Evolutionary conservation across 805 yeast species (phyloP).

Genomic region (Lachancea cidri): DNA sequence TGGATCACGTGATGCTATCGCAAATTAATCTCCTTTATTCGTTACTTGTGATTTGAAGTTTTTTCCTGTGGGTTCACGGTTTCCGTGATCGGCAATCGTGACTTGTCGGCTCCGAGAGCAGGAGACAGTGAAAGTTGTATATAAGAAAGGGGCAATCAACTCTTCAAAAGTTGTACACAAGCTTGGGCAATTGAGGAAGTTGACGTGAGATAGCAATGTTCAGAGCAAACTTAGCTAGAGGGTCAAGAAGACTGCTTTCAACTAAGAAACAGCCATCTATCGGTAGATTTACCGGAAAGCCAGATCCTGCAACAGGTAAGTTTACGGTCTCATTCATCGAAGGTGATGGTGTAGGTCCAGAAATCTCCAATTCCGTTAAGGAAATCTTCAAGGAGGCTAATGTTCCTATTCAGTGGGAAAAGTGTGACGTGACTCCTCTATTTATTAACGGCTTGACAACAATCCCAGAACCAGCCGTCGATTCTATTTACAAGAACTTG

Average conservation of each 20-base stretch:
- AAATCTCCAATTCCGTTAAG: conserved; percentile 91
- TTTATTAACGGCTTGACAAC: conserved; percentile 90
- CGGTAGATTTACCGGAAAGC: conserved; percentile 32
- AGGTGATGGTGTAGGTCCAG: conserved; percentile 98
- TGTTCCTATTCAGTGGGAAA: conserved; percentile 96
- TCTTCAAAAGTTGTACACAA: neutral
- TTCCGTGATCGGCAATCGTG: neutral
- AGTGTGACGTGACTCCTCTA: conserved; percentile 92
- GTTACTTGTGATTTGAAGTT: too few relatives aligned
- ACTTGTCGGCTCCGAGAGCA: neutral
- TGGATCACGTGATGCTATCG: too few relatives aligned
- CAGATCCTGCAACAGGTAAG: conserved; percentile 60
- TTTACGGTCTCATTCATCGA: conserved; percentile 93
- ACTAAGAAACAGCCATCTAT: conserved; percentile 29
- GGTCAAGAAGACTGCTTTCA: conserved; percentile 21
- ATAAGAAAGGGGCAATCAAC: neutral
- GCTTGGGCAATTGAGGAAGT: neutral
- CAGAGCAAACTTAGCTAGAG: conserved; percentile 19
- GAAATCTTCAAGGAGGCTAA: conserved; percentile 89
- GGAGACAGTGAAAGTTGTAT: neutral
- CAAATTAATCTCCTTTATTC: too few relatives aligned
- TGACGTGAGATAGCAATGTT: conserved; percentile 11
- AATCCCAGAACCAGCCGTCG: conserved; percentile 87
- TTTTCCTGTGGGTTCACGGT: neutral
- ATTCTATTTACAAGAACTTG: conserved; percentile 84